Conservation (phyloP, 1,139 yeast species). For the Meyerozyma sp. region DNA sequence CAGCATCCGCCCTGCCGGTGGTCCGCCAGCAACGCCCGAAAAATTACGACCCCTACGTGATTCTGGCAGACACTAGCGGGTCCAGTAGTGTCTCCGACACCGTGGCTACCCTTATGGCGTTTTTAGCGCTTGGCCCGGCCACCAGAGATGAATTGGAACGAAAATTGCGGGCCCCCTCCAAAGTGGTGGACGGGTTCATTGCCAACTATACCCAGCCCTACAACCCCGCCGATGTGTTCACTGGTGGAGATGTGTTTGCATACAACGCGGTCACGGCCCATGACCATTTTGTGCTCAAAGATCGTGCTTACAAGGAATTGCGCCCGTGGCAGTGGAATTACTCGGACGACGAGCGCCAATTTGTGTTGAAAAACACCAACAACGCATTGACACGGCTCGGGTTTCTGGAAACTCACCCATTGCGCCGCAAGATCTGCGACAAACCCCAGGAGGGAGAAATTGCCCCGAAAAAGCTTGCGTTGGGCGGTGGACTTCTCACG, state of each 20-base stretch:
- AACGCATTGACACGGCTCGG: constrained; percentile 41
- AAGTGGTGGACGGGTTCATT: constrained; percentile 7
- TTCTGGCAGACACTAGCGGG: background rate
- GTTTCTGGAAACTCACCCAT: constrained; percentile 41
- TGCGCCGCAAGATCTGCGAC: constrained; percentile 32
- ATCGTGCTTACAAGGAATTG: constrained; percentile 38
- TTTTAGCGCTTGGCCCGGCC: constrained; percentile 13
- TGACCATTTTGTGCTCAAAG: constrained; percentile 27
- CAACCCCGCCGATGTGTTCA: constrained; percentile 28
- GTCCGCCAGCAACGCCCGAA: background rate
- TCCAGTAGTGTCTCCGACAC: constrained; percentile 1
- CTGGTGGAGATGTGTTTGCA: constrained; percentile 30
- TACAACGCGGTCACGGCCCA: constrained; percentile 6
- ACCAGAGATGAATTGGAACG: constrained; percentile 5
- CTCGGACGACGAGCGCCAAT: constrained; percentile 26
- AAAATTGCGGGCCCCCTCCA: constrained; percentile 4
- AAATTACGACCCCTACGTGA: constrained; percentile 5
- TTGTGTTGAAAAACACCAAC: constrained; percentile 30
- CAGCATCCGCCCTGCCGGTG: constrained; percentile 1
- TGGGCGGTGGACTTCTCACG: constrained; percentile 20
- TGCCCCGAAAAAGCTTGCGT: constrained; percentile 10
- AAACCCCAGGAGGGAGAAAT: constrained; percentile 7
- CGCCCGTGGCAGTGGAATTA: constrained; percentile 32
- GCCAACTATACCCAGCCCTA: constrained; percentile 24
- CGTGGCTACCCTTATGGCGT: constrained; percentile 8